phyloP scores from a whole-genome alignment of 352 stramenopile genomes.

The Thraustochytrium striatum region DNA sequence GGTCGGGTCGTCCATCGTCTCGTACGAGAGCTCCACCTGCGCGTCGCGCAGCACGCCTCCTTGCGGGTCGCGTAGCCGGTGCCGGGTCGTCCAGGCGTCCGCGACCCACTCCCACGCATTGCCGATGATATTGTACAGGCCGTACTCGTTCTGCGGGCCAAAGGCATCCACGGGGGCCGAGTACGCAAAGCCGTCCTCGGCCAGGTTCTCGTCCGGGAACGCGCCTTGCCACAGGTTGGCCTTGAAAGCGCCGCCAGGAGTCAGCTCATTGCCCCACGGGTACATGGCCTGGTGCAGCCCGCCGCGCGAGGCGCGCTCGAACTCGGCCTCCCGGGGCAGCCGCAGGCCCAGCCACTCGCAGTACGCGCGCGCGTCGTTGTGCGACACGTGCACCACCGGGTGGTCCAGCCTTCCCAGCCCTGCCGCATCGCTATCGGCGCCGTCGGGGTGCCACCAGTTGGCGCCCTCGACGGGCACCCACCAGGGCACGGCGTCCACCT shows the following conservation, averaged over 20 bases:
- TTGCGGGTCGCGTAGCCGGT: constrained; percentile 20
- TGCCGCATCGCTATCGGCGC: constrained; percentile 45
- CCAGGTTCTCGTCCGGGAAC: constrained; percentile 66
- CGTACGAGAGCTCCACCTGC: constrained; percentile 14
- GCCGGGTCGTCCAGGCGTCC: constrained; percentile 54
- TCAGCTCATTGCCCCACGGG: constrained; percentile 63
- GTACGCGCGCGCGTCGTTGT: constrained; percentile 67
- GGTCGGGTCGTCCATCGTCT: constrained; percentile 37
- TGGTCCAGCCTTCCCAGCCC: constrained; percentile 58
- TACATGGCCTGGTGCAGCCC: constrained; percentile 54
- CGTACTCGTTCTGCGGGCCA: constrained; percentile 63
- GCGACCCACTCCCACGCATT: constrained; percentile 71
- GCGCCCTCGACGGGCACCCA: constrained; percentile 65
- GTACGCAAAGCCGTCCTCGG: constrained; percentile 63
- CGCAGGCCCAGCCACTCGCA: constrained; percentile 65
- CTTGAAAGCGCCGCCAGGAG: constrained; percentile 52
- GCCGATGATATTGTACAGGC: constrained; percentile 68
- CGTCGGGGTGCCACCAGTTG: constrained; percentile 64
- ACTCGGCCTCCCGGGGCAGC: constrained; percentile 67
- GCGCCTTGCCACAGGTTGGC: constrained; percentile 60
- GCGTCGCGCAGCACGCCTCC: not conserved
- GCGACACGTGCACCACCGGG: constrained; percentile 65
- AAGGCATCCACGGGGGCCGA: constrained; percentile 64
- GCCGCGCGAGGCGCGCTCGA: constrained; percentile 61
- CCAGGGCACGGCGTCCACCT: constrained; percentile 55